Conservation (phyloP, 306 rosid genomes). For the Ochetophila trinervis region DNA sequence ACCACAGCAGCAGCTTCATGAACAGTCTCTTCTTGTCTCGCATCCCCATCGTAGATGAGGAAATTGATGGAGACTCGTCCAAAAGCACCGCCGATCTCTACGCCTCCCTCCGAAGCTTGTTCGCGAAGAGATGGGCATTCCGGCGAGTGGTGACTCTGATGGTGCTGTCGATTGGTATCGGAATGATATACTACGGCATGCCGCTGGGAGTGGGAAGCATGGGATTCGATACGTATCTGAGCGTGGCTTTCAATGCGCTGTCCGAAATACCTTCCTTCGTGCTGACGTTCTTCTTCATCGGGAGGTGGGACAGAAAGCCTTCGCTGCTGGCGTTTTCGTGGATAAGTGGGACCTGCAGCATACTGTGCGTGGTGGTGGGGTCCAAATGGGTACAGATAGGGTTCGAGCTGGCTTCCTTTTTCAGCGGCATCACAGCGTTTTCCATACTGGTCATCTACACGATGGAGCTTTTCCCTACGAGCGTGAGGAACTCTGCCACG, state of each 20-base stretch:
- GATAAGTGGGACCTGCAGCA: conserved; percentile 28
- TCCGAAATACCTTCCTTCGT: conserved; percentile 27
- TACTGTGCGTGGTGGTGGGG: conserved; percentile 13
- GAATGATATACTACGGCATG: conserved; percentile 39
- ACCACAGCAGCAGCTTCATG: too few relatives aligned
- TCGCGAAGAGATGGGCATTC: conserved; percentile 29
- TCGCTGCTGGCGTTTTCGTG: conserved; percentile 16
- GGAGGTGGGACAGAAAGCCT: conserved; percentile 7
- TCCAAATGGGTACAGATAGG: conserved; percentile 11
- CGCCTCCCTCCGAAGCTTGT: conserved; percentile 15
- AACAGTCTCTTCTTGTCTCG: too few relatives aligned
- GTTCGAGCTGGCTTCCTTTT: conserved; percentile 32
- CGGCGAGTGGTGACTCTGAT: conserved; percentile 20
- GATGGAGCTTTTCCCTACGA: conserved; percentile 43
- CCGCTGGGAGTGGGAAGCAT: conserved; percentile 30
- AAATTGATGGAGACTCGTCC: too few relatives aligned
- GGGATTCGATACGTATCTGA: conserved; percentile 26
- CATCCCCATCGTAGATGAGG: too few relatives aligned
- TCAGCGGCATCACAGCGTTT: conserved; percentile 24
- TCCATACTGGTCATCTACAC: conserved; percentile 33
- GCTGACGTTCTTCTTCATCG: conserved; percentile 18
- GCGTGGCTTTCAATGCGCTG: conserved; percentile 23
- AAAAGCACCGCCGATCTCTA: conserved; percentile 6
- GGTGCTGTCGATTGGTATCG: conserved; percentile 27
- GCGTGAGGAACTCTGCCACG: conserved; percentile 51